phyloP scores from a whole-genome alignment of 2,329 filamentous ascomycete genomes.

The Microcyclospora tardicrescens region DNA sequence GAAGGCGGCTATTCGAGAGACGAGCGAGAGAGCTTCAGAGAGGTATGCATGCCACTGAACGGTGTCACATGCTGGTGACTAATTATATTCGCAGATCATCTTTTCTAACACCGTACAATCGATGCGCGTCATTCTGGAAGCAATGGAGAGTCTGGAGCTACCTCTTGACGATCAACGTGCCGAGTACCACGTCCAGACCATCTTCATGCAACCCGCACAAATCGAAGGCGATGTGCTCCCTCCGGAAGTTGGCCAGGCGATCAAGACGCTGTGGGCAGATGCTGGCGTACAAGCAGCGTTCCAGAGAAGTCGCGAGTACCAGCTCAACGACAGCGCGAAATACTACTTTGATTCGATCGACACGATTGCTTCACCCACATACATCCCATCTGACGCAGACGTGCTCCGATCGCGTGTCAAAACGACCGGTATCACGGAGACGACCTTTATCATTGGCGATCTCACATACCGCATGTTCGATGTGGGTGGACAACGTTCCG shows the following conservation, averaged over 20 bases:
- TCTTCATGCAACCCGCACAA: constrained; percentile 96
- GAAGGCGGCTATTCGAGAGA: constrained; percentile 97
- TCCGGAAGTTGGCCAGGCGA: constrained; percentile 86
- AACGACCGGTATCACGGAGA: constrained; percentile 95
- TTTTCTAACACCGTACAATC: constrained; percentile 60
- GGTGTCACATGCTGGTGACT: constrained; percentile 1
- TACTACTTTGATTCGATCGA: constrained; percentile 97
- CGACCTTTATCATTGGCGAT: constrained; percentile 88
- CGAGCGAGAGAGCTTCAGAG: constrained; percentile 56
- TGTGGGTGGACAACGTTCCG: constrained; percentile 86
- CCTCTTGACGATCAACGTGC: constrained; percentile 83
- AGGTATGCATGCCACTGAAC: constrained; percentile 18
- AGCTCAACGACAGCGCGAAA: constrained; percentile 90
- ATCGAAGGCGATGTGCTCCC: constrained; percentile 90
- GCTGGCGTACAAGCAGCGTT: constrained; percentile 89
- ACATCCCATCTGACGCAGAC: constrained; percentile 90
- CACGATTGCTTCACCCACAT: constrained; percentile 79
- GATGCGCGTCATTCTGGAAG: constrained; percentile 57
- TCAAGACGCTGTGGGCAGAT: constrained; percentile 86
- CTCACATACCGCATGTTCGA: constrained; percentile 97
- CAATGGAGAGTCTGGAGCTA: constrained; percentile 58
- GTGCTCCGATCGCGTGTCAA: constrained; percentile 92
- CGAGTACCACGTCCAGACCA: constrained; percentile 95
- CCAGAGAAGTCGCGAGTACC: constrained; percentile 89
- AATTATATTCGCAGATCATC: constrained; percentile 37